Percentiles rank a stretch among this genome's conserved stretches.
phyloP scores from a whole-genome alignment of 805 yeast species.

The Clavispora vitiphila region DNA sequence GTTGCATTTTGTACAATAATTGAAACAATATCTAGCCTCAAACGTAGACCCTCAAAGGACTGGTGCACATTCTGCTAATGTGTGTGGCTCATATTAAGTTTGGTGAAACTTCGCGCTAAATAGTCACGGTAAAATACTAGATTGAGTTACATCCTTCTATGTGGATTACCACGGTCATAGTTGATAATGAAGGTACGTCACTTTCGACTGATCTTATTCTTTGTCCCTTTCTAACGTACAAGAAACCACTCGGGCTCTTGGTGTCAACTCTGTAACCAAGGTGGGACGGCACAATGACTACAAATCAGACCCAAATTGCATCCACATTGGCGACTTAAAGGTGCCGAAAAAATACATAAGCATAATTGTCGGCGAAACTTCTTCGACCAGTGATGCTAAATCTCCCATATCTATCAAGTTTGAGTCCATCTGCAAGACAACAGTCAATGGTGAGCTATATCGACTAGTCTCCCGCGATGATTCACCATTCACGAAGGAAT shows the following conservation, averaged over 20 bases:
- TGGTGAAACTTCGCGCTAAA: not conserved
- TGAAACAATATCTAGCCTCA: not conserved
- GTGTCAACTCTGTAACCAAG: constrained; percentile 6
- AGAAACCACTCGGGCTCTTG: constrained; percentile 12
- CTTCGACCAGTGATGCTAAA: constrained; percentile 1
- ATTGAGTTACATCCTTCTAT: constrained; percentile 1
- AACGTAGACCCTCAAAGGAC: no score
- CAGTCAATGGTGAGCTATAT: constrained; percentile 21
- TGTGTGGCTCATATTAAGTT: no score
- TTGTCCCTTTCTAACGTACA: constrained; percentile 13
- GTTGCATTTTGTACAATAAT: constrained; percentile 4
- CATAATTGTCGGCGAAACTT: constrained; percentile 7
- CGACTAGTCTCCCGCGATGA: constrained; percentile 15
- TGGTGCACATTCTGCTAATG: no score
- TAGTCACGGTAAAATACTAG: not conserved
- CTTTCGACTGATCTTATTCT: not conserved
- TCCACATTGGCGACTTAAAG: constrained; percentile 23
- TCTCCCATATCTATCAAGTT: constrained; percentile 20
- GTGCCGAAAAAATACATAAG: constrained; percentile 29
- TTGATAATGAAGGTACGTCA: constrained; percentile 4
- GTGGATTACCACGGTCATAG: constrained; percentile 14
- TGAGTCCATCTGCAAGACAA: constrained; percentile 27
- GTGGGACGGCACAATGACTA: constrained; percentile 28
- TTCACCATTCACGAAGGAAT: constrained; percentile 6
- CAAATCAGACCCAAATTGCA: constrained; percentile 14